Conservation (phyloP, 768 basidiomycete genomes). For the Chlorophyllum brunneum region DNA sequence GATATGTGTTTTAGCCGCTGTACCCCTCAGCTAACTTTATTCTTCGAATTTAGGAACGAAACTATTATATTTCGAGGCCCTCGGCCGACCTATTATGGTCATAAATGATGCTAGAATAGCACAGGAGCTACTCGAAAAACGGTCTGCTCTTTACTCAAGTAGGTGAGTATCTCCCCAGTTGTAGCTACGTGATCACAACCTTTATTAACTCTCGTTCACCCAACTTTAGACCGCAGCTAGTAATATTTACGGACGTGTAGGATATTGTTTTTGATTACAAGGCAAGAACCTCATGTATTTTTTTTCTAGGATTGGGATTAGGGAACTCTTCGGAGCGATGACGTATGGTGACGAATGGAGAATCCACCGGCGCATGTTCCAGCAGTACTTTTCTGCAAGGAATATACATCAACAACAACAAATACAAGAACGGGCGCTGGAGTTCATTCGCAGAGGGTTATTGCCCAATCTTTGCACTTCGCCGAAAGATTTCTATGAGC, state of each 20-base stretch:
- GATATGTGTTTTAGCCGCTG: neutral
- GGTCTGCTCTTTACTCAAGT: conserved; percentile 53
- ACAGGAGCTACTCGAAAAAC: conserved; percentile 53
- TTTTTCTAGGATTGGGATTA: neutral
- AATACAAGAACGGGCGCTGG: neutral
- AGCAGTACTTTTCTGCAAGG: conserved; percentile 19
- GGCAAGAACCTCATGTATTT: neutral
- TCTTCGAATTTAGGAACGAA: conserved; percentile 22
- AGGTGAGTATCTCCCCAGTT: conserved; percentile 20
- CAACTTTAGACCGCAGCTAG: neutral
- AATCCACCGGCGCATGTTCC: conserved; percentile 22
- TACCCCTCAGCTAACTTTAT: too few species aligned
- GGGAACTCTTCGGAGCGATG: conserved; percentile 11
- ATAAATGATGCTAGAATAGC: conserved; percentile 40
- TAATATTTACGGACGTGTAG: conserved; percentile 11
- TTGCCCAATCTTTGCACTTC: neutral
- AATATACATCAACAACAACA: neutral
- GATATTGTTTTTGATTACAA: neutral
- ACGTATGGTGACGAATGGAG: conserved; percentile 23
- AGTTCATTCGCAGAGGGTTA: neutral
- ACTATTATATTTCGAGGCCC: conserved; percentile 46
- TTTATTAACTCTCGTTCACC: neutral
- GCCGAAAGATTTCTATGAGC: neutral
- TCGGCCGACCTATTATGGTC: conserved; percentile 38
- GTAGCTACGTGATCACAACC: too few species aligned